These are phyloP conservation scores for Daucus carota DNA, from an alignment of 129 eudicot genomes.

Conservation along the genomic window DH1_v3.0 NC_030382.2:52523501-52524000, in stretches of 20 bases:
- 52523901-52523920: neutral
- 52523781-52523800: constrained; percentile 16
- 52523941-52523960: too few relatives aligned
- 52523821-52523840: constrained; percentile 11
- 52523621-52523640: constrained; percentile 23
- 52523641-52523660: constrained; percentile 26
- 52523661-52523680: constrained; percentile 6
- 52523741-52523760: constrained; percentile 19
- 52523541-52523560: constrained; percentile 1
- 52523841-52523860: neutral
- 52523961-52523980: constrained; percentile 16
- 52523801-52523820: constrained; percentile 27
- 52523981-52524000: too few relatives aligned
- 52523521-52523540: constrained; percentile 17
- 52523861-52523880: neutral
- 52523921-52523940: neutral
- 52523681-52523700: neutral
- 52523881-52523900: neutral
- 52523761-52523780: constrained; percentile 23
- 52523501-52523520: constrained; percentile 34
- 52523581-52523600: constrained; percentile 22
- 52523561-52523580: constrained; percentile 25
- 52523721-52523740: neutral
- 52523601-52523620: constrained; percentile 27
- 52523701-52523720: neutral